phyloP scores from a whole-genome alignment of 2,329 filamentous ascomycete genomes.

The Elsinoe australis region DNA sequence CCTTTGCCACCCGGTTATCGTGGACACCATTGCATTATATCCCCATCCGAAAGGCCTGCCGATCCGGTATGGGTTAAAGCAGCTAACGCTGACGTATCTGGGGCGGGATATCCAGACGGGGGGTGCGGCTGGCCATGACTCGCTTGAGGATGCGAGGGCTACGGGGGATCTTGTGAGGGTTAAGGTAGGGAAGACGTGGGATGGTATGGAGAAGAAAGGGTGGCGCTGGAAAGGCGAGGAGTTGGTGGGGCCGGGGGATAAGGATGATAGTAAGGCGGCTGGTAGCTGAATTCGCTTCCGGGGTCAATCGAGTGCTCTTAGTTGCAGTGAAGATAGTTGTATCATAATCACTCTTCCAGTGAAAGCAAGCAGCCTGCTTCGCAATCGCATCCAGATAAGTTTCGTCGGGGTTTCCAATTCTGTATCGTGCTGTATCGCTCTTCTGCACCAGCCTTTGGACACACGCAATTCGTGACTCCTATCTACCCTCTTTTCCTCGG shows the following conservation, averaged over 20 bases:
- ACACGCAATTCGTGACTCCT: no score
- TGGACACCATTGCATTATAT: constrained; percentile 80
- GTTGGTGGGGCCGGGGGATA: constrained; percentile 22
- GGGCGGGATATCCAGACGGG: constrained; percentile 72
- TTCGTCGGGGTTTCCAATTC: no score
- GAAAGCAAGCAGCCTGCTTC: no score
- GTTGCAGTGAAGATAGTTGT: no score
- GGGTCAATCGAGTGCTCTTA: no score
- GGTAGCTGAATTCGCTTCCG: no score
- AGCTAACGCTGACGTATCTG: constrained; percentile 62
- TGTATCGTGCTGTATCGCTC: no score
- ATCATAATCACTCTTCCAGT: no score
- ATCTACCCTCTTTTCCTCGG: no score
- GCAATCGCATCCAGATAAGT: no score
- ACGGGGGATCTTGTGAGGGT: constrained; percentile 77
- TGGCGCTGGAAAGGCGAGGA: constrained; percentile 54
- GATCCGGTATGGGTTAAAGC: constrained; percentile 67
- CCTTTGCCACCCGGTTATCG: constrained; percentile 72
- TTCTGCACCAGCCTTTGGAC: no score
- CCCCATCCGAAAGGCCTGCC: constrained; percentile 73
- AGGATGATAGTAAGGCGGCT: no score
- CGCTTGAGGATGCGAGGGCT: constrained; percentile 79
- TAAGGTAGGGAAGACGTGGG: constrained; percentile 65
- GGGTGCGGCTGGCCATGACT: constrained; percentile 67
- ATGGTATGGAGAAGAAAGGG: constrained; percentile 54